Evolutionary conservation across 805 yeast species (phyloP).

Genomic region (Ogataea ramenticola): DNA sequence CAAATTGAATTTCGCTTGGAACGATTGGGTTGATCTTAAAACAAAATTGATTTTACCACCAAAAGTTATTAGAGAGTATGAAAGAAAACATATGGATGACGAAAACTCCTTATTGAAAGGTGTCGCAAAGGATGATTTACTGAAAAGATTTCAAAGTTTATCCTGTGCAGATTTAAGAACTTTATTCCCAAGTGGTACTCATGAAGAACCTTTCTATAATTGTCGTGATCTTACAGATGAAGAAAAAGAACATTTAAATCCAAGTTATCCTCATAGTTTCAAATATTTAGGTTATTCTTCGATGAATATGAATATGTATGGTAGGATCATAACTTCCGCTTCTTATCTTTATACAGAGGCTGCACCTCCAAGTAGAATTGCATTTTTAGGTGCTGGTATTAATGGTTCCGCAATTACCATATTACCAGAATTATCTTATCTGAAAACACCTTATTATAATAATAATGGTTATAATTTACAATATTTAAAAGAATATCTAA

Average conservation of each 20-base stretch:
- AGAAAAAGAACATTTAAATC: slow-evolving; percentile 2
- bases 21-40: slow-evolving; percentile 21
- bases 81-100: not conserved
- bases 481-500: slow-evolving; percentile 11
- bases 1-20: slow-evolving; percentile 27
- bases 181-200: slow-evolving; percentile 5
- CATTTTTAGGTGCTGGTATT: slow-evolving; percentile 24
- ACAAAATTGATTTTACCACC: slow-evolving; percentile 11
- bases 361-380: slow-evolving; percentile 23
- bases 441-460: not conserved
- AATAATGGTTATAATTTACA: slow-evolving; percentile 7
- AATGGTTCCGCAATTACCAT: slow-evolving; percentile 18
- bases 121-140: slow-evolving; percentile 1
- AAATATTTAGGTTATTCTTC: slow-evolving; percentile 12
- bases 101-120: slow-evolving; percentile 2
- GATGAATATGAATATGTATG: slow-evolving; percentile 12
- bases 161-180: slow-evolving; percentile 13
- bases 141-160: slow-evolving; percentile 5
- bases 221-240: slow-evolving; percentile 9
- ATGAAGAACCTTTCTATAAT: slow-evolving; percentile 1
- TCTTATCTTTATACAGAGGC: slow-evolving; percentile 21
- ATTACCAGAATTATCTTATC: slow-evolving; percentile 14
- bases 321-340: slow-evolving; percentile 24
- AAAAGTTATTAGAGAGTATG: not conserved
- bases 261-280: slow-evolving; percentile 13